Evolutionary conservation across 1,139 yeast genomes (phyloP), one percentile per base, ranked within the genome.

Genomic region (Scheffersomyces illinoinensis): DNA sequence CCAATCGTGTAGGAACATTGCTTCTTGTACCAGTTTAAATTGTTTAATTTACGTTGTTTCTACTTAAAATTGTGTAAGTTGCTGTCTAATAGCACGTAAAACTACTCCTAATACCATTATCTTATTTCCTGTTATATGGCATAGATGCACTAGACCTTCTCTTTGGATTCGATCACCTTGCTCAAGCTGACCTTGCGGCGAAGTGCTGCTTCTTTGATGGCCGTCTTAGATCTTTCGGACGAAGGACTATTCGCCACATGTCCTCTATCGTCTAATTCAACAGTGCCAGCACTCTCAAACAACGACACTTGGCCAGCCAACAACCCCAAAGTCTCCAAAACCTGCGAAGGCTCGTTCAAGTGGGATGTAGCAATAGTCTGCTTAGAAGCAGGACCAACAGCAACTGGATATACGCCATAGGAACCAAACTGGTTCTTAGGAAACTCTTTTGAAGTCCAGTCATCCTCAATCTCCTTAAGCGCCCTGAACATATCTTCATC

Each of bases 401-500:
- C 91, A 47, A 92, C 95, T 0, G 98, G 93, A 71, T 88, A 93
- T 23, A 91, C 79, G 2, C 95, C 95, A 67, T 82, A 87, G 51
- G 81, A 73, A 10, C 84, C 86, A 66, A 78, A 82, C 39, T 72
- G 67, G 66, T 85, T 82, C 58, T 71, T 75, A 8, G 83, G 81
- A 39, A 76, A 71, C 6, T 74, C 73, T 17, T 72, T 66, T 54
- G 64, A 62, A 48, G 67, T 68, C 84, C 87, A 89, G 47, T 75
- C 73, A 1, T 72, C 69, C 64, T 89, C 93, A 63, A 89, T 85
- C 4, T 77, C 78, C 61, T 86, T 83, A 65, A 95, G 77, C 26
- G 95, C 89, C 61, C 80, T 82, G 74, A 95, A 95, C 99, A 95
- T 95, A 71, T 95, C 99, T 73, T 95, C 99, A 73, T 95, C 99